Percentiles rank a stretch among this genome's conserved stretches.
Evolutionary conservation across 352 stramenopile genomes (phyloP).

Genomic region (Phytopythium boreale): DNA sequence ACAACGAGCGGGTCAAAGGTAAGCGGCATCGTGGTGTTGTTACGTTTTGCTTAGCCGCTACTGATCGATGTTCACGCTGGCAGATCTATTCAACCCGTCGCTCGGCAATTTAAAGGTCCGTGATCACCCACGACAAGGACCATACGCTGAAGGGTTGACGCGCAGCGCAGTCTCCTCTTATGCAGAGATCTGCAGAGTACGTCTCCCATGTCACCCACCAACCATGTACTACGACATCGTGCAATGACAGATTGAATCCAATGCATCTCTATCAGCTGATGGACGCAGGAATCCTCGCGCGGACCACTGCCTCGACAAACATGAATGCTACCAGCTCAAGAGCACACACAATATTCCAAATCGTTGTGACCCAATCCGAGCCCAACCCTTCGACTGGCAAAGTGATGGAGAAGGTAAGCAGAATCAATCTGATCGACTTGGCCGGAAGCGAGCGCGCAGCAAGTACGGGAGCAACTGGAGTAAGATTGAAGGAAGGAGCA

Average conservation of each 20-base stretch:
- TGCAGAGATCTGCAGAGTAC: constrained; percentile 70
- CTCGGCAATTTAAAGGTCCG: constrained; percentile 87
- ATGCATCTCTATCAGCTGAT: constrained; percentile 37
- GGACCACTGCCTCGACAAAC: constrained; percentile 83
- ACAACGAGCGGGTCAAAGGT: constrained; percentile 89
- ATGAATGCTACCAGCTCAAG: constrained; percentile 87
- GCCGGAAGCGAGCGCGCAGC: constrained; percentile 86
- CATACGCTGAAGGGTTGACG: constrained; percentile 81
- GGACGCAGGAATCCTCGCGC: constrained; percentile 77
- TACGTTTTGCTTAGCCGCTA: neutral
- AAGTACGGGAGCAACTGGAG: constrained; percentile 88
- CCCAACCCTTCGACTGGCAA: constrained; percentile 68
- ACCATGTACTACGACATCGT: neutral
- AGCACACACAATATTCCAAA: constrained; percentile 84
- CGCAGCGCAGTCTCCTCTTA: constrained; percentile 79
- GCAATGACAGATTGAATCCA: neutral
- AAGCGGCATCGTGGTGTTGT: neutral
- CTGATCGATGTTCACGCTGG: neutral
- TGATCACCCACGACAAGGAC: constrained; percentile 80
- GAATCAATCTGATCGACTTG: constrained; percentile 92
- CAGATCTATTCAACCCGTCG: constrained; percentile 83
- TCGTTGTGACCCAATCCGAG: constrained; percentile 80
- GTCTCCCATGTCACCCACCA: neutral
- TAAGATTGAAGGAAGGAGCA: constrained; percentile 90
- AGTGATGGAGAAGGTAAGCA: constrained; percentile 79